Evolutionary conservation across 306 rosid species (phyloP).

Genomic region (Amphicarpaea edgeworthii): DNA sequence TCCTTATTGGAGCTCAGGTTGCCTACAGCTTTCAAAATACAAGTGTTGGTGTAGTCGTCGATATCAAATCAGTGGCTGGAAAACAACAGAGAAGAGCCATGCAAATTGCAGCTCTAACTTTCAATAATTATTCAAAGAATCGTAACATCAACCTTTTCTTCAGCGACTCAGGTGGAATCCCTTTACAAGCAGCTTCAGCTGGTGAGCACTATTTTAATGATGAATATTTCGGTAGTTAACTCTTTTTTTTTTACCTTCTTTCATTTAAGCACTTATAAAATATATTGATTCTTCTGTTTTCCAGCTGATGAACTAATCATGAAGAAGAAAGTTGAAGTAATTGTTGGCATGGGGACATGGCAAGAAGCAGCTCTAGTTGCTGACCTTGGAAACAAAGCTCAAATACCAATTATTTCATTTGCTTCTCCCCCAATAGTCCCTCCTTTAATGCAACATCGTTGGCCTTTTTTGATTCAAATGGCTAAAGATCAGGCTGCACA

Average conservation of each 20-base stretch:
- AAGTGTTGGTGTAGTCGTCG: conserved; percentile 52
- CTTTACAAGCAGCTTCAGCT: conserved; percentile 55
- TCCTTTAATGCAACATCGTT: conserved; percentile 49
- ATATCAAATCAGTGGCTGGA: conserved; percentile 46
- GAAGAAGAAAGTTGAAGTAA: conserved; percentile 48
- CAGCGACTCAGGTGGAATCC: conserved; percentile 36
- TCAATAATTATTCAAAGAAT: conserved; percentile 35
- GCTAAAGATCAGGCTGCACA: conserved; percentile 46
- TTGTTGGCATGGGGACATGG: conserved; percentile 59
- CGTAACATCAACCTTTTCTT: conserved; percentile 44
- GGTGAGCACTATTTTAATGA: conserved; percentile 37
- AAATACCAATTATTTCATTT: conserved; percentile 62
- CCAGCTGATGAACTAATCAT: conserved; percentile 57
- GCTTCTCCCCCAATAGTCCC: conserved; percentile 42
- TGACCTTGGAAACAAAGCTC: conserved; percentile 52
- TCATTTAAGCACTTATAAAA: too few relatives aligned
- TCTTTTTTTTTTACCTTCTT: too few relatives aligned
- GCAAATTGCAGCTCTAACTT: conserved; percentile 53
- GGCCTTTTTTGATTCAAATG: conserved; percentile 69
- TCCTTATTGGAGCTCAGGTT: conserved; percentile 4
- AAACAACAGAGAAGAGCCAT: conserved; percentile 49
- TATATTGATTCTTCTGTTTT: conserved; percentile 27
- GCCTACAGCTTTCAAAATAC: conserved; percentile 3
- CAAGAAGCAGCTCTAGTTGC: conserved; percentile 69
- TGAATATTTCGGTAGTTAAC: neutral